These are phyloP conservation scores for Debaryomyces udenii DNA, from an alignment of 1,139 yeast species.

Conservation along the genomic window DNA sequence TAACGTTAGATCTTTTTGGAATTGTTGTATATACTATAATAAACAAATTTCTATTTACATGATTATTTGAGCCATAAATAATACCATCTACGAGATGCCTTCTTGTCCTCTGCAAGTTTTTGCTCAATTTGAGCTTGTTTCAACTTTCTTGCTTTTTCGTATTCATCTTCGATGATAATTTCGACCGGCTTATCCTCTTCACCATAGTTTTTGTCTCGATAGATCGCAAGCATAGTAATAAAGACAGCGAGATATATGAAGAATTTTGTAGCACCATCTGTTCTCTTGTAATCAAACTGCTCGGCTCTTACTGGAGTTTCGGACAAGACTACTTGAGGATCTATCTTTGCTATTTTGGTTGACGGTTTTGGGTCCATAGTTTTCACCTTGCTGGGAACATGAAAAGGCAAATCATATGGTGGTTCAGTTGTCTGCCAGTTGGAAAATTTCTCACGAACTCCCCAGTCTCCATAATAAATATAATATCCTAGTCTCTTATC, in stretches of 20 bases:
- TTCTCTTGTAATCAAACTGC: slow-evolving; percentile 52
- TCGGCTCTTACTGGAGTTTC: slow-evolving; percentile 49
- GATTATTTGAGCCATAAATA: slow-evolving; percentile 29
- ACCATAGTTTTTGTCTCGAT: slow-evolving; percentile 54
- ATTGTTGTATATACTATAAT: slow-evolving; percentile 10
- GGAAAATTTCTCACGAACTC: slow-evolving; percentile 58
- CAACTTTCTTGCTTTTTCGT: slow-evolving; percentile 33
- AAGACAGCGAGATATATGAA: slow-evolving; percentile 51
- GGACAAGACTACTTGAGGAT: slow-evolving; percentile 48
- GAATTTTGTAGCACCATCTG: slow-evolving; percentile 59
- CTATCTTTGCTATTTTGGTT: slow-evolving; percentile 30
- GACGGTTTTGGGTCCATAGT: slow-evolving; percentile 26
- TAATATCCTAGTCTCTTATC: slow-evolving; percentile 57
- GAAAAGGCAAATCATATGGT: slow-evolving; percentile 61
- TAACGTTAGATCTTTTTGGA: slow-evolving; percentile 4
- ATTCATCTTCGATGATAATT: slow-evolving; percentile 39
- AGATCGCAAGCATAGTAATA: slow-evolving; percentile 46
- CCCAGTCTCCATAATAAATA: slow-evolving; percentile 67
- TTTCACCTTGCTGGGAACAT: slow-evolving; percentile 37
- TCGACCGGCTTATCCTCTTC: slow-evolving; percentile 52
- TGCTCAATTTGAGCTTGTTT: slow-evolving; percentile 21
- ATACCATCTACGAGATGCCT: slow-evolving; percentile 27
- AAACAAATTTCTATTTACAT: slow-evolving; percentile 10
- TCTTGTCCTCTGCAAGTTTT: slow-evolving; percentile 16
- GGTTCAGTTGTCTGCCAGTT: slow-evolving; percentile 43